Base-by-base conservation (phyloP, 1,284 basidiomycete genomes). In the Athelia psychrophila region DNA sequence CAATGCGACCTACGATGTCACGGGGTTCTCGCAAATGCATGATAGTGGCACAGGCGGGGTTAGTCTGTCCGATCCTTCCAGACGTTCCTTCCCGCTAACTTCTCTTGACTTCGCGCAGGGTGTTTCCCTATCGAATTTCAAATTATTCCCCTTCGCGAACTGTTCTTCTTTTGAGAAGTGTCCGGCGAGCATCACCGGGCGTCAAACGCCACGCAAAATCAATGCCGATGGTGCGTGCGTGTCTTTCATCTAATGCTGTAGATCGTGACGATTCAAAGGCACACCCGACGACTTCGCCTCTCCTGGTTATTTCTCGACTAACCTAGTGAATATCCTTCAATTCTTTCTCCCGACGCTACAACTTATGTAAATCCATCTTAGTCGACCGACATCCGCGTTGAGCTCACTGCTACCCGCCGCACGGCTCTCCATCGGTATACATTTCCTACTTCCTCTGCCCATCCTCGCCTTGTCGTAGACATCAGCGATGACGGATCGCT, bases 1-100 rank as follows among this genome's bases (percentile, higher is more conserved):
- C 1, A 65, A 77, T 56, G 67, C 75, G 5, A 60, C 60, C 18
- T 83, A 71, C 63, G 79, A 79, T 30, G 81, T 71, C 0, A 82
- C 75, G 2, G 83, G 83, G 0, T 84, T 85, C 59, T 84, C 81
- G 4, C 81, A 83, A 56, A 58, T 85, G 47, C 83, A 85, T 58
- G 81, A 85, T 55, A 76, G 75, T 54, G 83, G 83, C 24, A 84
- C 80, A 6, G 81, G 81, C 20, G 81, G 81, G 18, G 33, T 35
- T 10, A 35, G 33, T 10, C 10, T 35, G 12, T n/a, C 33, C n/a
- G 12, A 10, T 35, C 10, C 33, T n/a, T 35, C n/a, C n/a, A n/a
- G 33, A 12, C n/a, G n/a, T n/a, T 35, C 33, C n/a, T 12, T 35
- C 12, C 10, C n/a, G 12, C 10, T 10, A 3, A 9, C 30, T 6